Conservation (phyloP, 129 eudicot species). For the Saposhnikovia divaricata region DNA sequence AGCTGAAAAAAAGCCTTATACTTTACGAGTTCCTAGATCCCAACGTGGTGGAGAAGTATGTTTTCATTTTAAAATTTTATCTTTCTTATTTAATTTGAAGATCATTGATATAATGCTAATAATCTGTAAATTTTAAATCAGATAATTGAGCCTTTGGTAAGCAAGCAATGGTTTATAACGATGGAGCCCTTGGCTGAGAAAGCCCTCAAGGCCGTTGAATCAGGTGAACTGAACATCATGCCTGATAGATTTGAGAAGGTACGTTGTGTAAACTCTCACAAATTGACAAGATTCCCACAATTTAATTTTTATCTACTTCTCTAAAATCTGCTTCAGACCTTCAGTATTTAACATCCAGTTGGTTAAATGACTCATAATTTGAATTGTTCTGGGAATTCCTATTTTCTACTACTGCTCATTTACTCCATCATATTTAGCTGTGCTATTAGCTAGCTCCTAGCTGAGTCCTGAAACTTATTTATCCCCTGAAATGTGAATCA, state of each 20-base stretch:
- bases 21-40: slow-evolving; percentile 85
- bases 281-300: neutral
- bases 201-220: slow-evolving; percentile 78
- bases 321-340: neutral
- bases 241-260: slow-evolving; percentile 98
- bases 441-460: neutral
- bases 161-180: slow-evolving; percentile 96
- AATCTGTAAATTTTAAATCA: slow-evolving; percentile 20
- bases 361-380: neutral
- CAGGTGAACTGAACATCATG: slow-evolving; percentile 71
- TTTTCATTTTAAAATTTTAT: neutral
- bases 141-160: slow-evolving; percentile 94
- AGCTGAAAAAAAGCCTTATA: slow-evolving; percentile 74
- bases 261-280: slow-evolving; percentile 9
- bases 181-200: slow-evolving; percentile 95
- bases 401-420: neutral
- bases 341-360: neutral
- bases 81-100: neutral
- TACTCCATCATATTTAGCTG: neutral
- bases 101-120: neutral
- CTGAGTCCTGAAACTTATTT: neutral
- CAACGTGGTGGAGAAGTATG: slow-evolving; percentile 98
- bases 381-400: neutral
- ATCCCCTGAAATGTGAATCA: neutral
- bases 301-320: neutral